Evolutionary conservation across 768 basidiomycete species (phyloP), one percentile per base, ranked within the genome.

Genomic region (Lyophyllum semitale): DNA sequence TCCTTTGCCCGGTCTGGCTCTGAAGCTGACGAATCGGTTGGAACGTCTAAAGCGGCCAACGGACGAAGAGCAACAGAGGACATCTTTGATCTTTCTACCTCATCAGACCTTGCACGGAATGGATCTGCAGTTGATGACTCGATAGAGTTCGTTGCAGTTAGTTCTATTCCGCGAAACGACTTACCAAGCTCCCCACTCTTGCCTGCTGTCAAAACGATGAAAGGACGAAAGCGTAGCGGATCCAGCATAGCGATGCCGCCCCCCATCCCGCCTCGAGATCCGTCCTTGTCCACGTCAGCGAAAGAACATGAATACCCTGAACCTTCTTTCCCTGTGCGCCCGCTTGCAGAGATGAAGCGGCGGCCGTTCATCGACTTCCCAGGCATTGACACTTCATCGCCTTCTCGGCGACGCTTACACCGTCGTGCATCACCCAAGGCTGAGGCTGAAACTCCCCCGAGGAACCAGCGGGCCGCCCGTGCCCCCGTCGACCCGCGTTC

Each of bases 361-460:
- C 66, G 63, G 35, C 65, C 62, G 17, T 62, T 64, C 8, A 46
- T 69, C 1, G 51, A 66, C 68, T 64, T 67, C 55, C 59, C 73
- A 52, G 25, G 59, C 60, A 37, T 49, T 29, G 62, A 66, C 48
- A 48, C 59, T 57, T 45, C 60, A 45, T 71, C 76, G 30, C 73
- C 73, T 15, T 65, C 67, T 13, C 70, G 71, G 32, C 73, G 71
- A 32, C 75, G 78, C 26, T 60, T 80, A 30, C 71, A 71, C 27
- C 74, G 71, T 46, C 65, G 60, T 32, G 59, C 63, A 20, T 68
- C 70, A 48, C 72, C 74, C 40, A 71, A 72, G 1, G 64, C 67
- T 30, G 46, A 72, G 1, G 64, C 67, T 30, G 46, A 50, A 58
- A 53, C 58, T 62, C 61, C 25, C 22, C 47, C 32, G 61, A 57